phyloP scores from a whole-genome alignment of 2,329 filamentous ascomycete species.

The Cylindrodendrum hubeiense region DNA sequence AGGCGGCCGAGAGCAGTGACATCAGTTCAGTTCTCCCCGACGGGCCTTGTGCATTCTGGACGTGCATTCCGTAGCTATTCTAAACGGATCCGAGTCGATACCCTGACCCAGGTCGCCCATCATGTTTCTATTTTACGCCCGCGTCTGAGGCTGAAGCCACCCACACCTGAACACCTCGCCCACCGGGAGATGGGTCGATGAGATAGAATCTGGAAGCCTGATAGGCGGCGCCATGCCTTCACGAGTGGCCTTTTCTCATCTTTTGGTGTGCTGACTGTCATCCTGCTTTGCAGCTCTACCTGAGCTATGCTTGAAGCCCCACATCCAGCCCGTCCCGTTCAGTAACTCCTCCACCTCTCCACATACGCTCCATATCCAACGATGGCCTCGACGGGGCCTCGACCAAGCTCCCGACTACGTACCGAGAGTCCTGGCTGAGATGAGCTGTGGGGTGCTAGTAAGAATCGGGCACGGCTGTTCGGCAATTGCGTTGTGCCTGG shows the following conservation, averaged over 20 bases:
- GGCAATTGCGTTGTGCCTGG: constrained; percentile 3
- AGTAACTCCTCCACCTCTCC: neutral
- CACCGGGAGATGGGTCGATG: constrained; percentile 10
- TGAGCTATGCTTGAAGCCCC: constrained; percentile 21
- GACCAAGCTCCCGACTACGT: neutral
- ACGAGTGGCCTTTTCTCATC: neutral
- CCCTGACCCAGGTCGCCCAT: constrained; percentile 12
- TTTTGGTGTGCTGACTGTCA: constrained; percentile 21
- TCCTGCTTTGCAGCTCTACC: constrained; percentile 26
- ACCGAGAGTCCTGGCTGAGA: neutral
- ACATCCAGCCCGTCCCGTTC: constrained; percentile 7
- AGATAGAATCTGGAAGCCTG: constrained; percentile 15
- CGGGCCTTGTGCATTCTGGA: neutral
- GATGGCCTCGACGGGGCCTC: neutral
- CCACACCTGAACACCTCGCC: constrained; percentile 2
- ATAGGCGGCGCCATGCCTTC: constrained; percentile 17
- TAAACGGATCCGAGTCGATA: constrained; percentile 1
- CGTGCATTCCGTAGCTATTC: neutral
- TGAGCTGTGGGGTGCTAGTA: neutral
- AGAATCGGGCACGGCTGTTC: constrained; percentile 8
- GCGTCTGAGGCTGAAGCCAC: constrained; percentile 19
- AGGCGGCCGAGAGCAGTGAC: constrained; percentile 1
- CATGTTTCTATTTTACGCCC: constrained; percentile 13
- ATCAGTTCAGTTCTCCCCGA: neutral
- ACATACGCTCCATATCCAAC: neutral